Evolutionary conservation across 805 yeast species (phyloP), one percentile per base, ranked within the genome.

Genomic region (Ogataea glucozyma): DNA sequence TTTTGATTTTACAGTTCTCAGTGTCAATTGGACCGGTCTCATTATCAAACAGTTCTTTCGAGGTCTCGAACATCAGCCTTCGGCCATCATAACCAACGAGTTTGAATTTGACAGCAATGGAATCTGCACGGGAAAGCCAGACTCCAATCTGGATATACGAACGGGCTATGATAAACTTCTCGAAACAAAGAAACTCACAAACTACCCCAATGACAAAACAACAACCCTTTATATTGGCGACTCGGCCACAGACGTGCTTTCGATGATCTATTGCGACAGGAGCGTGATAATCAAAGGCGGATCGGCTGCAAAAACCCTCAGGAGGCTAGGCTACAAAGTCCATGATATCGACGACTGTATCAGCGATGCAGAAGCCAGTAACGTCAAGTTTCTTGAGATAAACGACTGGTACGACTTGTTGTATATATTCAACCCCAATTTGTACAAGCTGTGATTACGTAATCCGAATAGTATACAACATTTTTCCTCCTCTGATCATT

Each of bases 1-100:
- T n/a, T n/a, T n/a, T 5, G 36, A 38, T 10, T 53, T 61, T 31
- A 40, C 41, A 8, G 65, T 82, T 2, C 51, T 81, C 23, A 81
- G 86, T 51, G 78, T 81, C 35, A 81, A 81, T 57, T 82, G 88
- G 88, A 75, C 84, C 6, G 66, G 70, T 1, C 16, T 63, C 10
- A 62, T 80, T 14, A 80, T 82, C 34, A 54, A 59, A 21, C 62
- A 64, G 34, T 61, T 39, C 31, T 56, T 66, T 26, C 31, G 20
- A 38, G 51, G 52, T 26, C 36, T 22, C 14, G 30, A 20, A 6
- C 26, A 23, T 6, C 38, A 14, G 8, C 51, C 51, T 2, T 12
- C 27, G 9, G 44, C 48, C 6, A 66, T 79, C 2, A 43, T 71
- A 5, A 72, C 76, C 8, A 81, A 82, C 55, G 85, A 81, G 38